Percentiles rank a stretch among this genome's conserved stretches.
Evolutionary conservation across 2,329 filamentous ascomycete species (phyloP).

Genomic region (Fusarium hainanense): DNA sequence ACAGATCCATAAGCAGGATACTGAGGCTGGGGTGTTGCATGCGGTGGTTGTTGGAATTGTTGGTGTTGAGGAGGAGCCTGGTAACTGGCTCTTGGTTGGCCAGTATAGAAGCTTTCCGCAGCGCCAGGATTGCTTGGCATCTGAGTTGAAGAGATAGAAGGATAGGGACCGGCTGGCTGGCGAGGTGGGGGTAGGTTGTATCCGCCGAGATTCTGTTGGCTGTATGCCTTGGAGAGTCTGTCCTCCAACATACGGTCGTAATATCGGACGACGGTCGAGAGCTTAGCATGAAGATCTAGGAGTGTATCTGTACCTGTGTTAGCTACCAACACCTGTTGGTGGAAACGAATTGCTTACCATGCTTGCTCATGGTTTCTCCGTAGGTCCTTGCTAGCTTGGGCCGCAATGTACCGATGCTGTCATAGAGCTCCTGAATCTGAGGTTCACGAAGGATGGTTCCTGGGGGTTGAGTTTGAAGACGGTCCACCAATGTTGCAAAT

Average conservation of each 20-base stretch:
- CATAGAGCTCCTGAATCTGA: constrained; percentile 97
- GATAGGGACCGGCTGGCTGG: constrained; percentile 73
- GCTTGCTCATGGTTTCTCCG: constrained; percentile 99
- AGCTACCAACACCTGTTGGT: constrained; percentile 6
- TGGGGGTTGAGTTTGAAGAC: constrained; percentile 92
- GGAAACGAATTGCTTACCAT: constrained; percentile 68
- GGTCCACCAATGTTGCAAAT: constrained; percentile 92
- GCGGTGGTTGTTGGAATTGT: constrained; percentile 48
- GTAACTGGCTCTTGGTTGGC: constrained; percentile 65
- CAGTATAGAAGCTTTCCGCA: constrained; percentile 85
- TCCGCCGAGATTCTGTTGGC: constrained; percentile 77
- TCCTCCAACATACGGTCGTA: constrained; percentile 99
- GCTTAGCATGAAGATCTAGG: constrained; percentile 91
- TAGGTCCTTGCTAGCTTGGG: constrained; percentile 96
- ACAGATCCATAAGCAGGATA: constrained; percentile 58
- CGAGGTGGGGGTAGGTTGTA: constrained; percentile 68
- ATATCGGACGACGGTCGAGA: constrained; percentile 95
- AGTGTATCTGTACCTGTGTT: constrained; percentile 75
- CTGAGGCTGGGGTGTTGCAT: constrained; percentile 51
- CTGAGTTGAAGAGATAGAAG: constrained; percentile 69
- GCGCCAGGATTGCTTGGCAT: constrained; percentile 60
- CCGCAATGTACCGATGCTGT: constrained; percentile 91
- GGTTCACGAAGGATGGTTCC: constrained; percentile 97
- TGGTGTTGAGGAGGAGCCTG: constrained; percentile 60
- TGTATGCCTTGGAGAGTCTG: constrained; percentile 90